Evolutionary conservation across 768 basidiomycete species (phyloP).

Genomic region (Calocybe gangraenosa): DNA sequence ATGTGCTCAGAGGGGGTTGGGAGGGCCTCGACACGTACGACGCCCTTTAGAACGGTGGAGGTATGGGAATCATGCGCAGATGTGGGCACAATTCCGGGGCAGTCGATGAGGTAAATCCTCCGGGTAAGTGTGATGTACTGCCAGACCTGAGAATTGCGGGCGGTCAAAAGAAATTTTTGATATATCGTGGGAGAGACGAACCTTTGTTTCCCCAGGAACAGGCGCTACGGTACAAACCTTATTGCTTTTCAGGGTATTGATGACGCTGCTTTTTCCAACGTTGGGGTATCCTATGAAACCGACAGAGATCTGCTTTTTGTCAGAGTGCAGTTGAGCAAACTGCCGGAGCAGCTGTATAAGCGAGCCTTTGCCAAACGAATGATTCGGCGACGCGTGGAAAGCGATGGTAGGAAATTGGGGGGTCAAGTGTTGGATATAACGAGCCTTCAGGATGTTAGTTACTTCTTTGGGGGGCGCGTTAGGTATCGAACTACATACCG

Average conservation of each 20-base stretch:
- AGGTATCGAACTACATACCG: conserved; percentile 50
- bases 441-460: conserved; percentile 51
- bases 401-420: conserved; percentile 95
- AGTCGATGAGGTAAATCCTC: conserved; percentile 98
- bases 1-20: conserved; percentile 92
- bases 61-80: conserved; percentile 90
- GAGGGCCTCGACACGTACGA: conserved; percentile 93
- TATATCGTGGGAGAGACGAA: conserved; percentile 20
- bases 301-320: conserved; percentile 99
- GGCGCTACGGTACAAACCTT: conserved; percentile 98
- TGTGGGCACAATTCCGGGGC: conserved; percentile 95
- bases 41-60: conserved; percentile 91
- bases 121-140: conserved; percentile 98
- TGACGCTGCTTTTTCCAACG: conserved; percentile 95
- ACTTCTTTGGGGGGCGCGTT: conserved; percentile 6
- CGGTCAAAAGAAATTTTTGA: conserved; percentile 11
- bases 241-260: conserved; percentile 97
- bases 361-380: conserved; percentile 98
- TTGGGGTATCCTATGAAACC: conserved; percentile 99
- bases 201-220: conserved; percentile 96
- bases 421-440: conserved; percentile 93
- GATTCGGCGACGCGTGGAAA: conserved; percentile 98
- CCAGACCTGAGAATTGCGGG: conserved; percentile 64
- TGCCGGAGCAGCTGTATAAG: conserved; percentile 96
- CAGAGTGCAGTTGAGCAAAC: conserved; percentile 94